A percentile compares a stretch with the other conserved stretches of the same genome.
Evolutionary conservation across 75 land plant species (phyloP).

Genomic region (Isoetes taiwanensis): DNA sequence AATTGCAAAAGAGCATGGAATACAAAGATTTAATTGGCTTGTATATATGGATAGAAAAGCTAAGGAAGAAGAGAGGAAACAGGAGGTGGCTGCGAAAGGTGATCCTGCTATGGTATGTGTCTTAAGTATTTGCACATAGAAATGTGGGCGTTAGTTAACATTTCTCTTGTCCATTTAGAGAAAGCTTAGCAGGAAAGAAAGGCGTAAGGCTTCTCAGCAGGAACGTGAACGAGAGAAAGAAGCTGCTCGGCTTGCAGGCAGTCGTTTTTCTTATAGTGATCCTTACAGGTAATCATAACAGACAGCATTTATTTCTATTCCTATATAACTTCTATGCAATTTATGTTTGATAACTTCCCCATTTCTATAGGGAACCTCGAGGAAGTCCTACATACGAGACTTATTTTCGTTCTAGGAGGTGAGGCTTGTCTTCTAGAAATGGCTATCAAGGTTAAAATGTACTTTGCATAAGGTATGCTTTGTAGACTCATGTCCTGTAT

Average conservation of each 20-base stretch:
- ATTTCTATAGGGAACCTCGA: conserved; percentile 48
- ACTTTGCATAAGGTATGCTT: no score
- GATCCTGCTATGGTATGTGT: conserved; percentile 85
- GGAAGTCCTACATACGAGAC: conserved; percentile 95
- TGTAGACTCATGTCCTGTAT: not conserved
- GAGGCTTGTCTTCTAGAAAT: not conserved
- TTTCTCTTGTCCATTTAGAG: conserved; percentile 31
- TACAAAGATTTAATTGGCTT: conserved; percentile 87
- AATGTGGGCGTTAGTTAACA: not conserved
- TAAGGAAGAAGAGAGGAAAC: conserved; percentile 82
- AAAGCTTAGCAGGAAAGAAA: conserved; percentile 90
- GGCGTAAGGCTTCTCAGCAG: conserved; percentile 86
- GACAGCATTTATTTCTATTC: no score
- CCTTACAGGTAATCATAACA: conserved; percentile 97
- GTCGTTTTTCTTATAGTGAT: conserved; percentile 52
- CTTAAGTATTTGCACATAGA: not conserved
- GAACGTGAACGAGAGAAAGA: conserved; percentile 93
- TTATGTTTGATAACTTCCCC: not conserved
- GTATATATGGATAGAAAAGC: conserved; percentile 84
- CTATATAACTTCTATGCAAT: not conserved
- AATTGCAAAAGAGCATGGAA: conserved; percentile 84
- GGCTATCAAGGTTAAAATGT: not conserved
- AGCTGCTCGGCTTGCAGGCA: conserved; percentile 45
- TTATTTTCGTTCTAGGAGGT: conserved; percentile 68
- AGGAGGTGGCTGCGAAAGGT: conserved; percentile 82